A percentile compares a stretch with the other conserved stretches of the same genome.
These are phyloP conservation scores for Leccinum subtestaceum DNA, from an alignment of 768 basidiomycete genomes.

Conservation along the genomic window DNA sequence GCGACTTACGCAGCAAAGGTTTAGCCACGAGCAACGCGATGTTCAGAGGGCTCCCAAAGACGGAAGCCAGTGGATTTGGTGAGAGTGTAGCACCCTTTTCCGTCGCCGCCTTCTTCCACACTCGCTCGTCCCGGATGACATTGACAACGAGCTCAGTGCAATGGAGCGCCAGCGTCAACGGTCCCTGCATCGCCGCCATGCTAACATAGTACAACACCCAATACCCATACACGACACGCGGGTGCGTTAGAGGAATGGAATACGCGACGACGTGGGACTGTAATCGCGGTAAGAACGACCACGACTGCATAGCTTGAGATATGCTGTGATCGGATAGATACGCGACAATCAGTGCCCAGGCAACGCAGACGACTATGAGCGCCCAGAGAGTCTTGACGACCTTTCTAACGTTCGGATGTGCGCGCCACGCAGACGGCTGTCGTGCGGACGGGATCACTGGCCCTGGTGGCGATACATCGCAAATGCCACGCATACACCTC, in stretches of 20 bases:
- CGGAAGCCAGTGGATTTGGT: constrained; percentile 20
- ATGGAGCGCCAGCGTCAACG: constrained; percentile 28
- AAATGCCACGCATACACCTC: constrained; percentile 26
- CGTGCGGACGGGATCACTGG: constrained; percentile 12
- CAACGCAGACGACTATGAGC: constrained; percentile 18
- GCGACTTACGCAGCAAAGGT: constrained; percentile 28
- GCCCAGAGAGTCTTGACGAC: constrained; percentile 24
- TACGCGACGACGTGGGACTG: constrained; percentile 22
- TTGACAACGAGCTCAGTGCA: constrained; percentile 30
- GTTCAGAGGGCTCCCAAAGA: constrained; percentile 22
- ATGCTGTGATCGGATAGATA: constrained; percentile 9
- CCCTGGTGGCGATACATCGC: constrained; percentile 1
- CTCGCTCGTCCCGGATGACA: constrained; percentile 27
- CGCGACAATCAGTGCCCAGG: constrained; percentile 21
- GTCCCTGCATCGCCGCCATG: constrained; percentile 27
- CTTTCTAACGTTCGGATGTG: constrained; percentile 22
- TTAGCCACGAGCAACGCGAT: constrained; percentile 19
- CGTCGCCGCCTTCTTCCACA: constrained; percentile 26
- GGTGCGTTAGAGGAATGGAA: constrained; percentile 18
- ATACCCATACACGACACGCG: constrained; percentile 16
- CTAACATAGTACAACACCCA: constrained; percentile 27
- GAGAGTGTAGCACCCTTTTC: constrained; percentile 15
- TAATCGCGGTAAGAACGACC: constrained; percentile 27
- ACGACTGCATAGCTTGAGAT: constrained; percentile 3
- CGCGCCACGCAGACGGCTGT: constrained; percentile 30